Evolutionary conservation across 768 basidiomycete species (phyloP).

Genomic region (Psilocybe azurescens): DNA sequence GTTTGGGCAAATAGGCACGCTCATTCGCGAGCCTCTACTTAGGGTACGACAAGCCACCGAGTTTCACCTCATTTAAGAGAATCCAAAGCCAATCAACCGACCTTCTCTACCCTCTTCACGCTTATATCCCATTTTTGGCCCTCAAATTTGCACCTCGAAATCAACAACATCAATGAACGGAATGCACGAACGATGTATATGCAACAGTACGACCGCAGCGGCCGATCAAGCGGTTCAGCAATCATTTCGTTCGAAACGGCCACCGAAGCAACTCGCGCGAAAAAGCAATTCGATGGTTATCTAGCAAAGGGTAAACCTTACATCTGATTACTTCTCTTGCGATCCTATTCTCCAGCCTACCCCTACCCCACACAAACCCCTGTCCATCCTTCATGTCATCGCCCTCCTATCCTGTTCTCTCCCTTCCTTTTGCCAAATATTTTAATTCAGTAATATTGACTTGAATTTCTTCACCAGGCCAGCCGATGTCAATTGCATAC

Average conservation of each 20-base stretch:
- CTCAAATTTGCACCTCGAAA: constrained; percentile 27
- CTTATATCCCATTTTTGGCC: constrained; percentile 40
- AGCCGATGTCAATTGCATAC: constrained; percentile 77
- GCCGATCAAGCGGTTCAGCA: constrained; percentile 87
- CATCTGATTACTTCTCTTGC: neutral
- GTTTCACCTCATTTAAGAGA: constrained; percentile 57
- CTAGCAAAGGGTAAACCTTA: constrained; percentile 79
- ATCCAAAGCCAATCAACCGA: constrained; percentile 57
- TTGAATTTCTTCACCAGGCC: constrained; percentile 49
- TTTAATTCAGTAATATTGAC: neutral
- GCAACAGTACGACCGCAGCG: constrained; percentile 93
- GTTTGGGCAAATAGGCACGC: constrained; percentile 91
- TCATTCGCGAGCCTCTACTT: constrained; percentile 91
- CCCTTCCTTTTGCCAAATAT: neutral
- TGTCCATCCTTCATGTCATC: neutral
- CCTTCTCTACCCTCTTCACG: constrained; percentile 39
- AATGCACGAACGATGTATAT: constrained; percentile 1
- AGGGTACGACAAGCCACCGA: constrained; percentile 86
- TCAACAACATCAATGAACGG: constrained; percentile 12
- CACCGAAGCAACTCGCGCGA: constrained; percentile 81
- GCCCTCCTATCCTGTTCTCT: neutral
- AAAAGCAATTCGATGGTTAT: constrained; percentile 85
- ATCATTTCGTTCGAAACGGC: constrained; percentile 80
- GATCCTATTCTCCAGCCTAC: neutral
- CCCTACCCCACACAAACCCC: neutral